phyloP scores from a whole-genome alignment of 164 flowering plant species.

The Annona squamosa region DNA sequence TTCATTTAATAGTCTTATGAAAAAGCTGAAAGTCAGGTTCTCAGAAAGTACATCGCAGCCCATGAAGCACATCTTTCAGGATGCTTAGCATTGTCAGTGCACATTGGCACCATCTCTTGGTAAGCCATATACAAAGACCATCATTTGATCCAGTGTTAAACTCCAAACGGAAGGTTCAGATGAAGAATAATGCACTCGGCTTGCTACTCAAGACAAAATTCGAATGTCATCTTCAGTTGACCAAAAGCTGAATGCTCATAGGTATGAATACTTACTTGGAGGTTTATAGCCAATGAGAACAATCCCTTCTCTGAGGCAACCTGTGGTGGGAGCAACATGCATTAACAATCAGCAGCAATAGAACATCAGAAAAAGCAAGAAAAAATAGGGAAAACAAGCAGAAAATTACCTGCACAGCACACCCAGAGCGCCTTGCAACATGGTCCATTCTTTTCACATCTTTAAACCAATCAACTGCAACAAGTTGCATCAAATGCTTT shows the following conservation, averaged over 20 bases:
- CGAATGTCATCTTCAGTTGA: neutral
- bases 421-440: slow-evolving; percentile 91
- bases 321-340: slow-evolving; percentile 23
- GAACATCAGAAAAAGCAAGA: neutral
- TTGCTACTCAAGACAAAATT: neutral
- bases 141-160: neutral
- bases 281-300: slow-evolving; percentile 70
- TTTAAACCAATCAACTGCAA: slow-evolving; percentile 98
- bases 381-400: neutral
- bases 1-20: neutral
- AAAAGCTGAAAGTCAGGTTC: neutral
- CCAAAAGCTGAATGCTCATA: neutral
- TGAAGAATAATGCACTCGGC: neutral
- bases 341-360: neutral
- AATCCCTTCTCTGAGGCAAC: slow-evolving; percentile 86
- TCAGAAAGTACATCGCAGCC: neutral
- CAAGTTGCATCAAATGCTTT: slow-evolving; percentile 91
- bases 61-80: neutral
- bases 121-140: neutral
- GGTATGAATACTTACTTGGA: slow-evolving; percentile 65
- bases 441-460: slow-evolving; percentile 95
- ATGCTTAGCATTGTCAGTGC: neutral
- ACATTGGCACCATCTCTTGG: neutral
- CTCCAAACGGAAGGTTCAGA: neutral
- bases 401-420: slow-evolving; percentile 75